phyloP scores from a whole-genome alignment of 306 rosid species.

The Lagenaria siceraria region DNA sequence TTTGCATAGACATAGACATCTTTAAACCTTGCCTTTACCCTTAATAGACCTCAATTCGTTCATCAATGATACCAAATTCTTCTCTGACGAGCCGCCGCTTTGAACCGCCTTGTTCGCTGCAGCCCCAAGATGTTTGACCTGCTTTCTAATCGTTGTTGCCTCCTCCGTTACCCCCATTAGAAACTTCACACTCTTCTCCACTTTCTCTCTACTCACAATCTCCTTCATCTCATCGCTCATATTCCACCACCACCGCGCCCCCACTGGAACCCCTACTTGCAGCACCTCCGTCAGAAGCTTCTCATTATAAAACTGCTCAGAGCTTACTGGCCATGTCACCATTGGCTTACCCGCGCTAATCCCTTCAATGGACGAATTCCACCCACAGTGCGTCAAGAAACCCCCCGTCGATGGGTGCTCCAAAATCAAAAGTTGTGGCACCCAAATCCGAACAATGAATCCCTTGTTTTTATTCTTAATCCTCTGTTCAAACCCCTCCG shows the following conservation, averaged over 20 bases:
- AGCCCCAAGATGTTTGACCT: neutral
- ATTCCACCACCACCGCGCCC: conserved; percentile 14
- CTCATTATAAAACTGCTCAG: conserved; percentile 7
- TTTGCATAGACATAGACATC: too few relatives aligned
- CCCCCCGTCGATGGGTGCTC: conserved; percentile 6
- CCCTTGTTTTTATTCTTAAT: neutral
- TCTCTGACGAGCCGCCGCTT: conserved; percentile 15
- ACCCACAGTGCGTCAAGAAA: conserved; percentile 3
- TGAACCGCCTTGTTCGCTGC: conserved; percentile 17
- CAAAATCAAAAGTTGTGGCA: conserved; percentile 1
- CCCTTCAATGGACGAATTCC: neutral
- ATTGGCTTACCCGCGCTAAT: neutral
- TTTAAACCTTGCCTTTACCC: too few relatives aligned
- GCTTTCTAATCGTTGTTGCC: conserved; percentile 2
- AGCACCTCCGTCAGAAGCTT: conserved; percentile 9
- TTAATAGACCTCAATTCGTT: neutral
- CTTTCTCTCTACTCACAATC: conserved; percentile 5
- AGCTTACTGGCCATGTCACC: conserved; percentile 9
- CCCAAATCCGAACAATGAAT: neutral
- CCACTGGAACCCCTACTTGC: neutral
- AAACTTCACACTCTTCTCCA: conserved; percentile 17
- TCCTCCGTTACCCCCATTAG: conserved; percentile 27
- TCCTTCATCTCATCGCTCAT: neutral
- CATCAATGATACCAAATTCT: conserved; percentile 3
- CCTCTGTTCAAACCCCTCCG: neutral